Percentiles rank a stretch among this genome's conserved stretches.
phyloP scores from a whole-genome alignment of 768 basidiomycete species.

The Mycena galopus region DNA sequence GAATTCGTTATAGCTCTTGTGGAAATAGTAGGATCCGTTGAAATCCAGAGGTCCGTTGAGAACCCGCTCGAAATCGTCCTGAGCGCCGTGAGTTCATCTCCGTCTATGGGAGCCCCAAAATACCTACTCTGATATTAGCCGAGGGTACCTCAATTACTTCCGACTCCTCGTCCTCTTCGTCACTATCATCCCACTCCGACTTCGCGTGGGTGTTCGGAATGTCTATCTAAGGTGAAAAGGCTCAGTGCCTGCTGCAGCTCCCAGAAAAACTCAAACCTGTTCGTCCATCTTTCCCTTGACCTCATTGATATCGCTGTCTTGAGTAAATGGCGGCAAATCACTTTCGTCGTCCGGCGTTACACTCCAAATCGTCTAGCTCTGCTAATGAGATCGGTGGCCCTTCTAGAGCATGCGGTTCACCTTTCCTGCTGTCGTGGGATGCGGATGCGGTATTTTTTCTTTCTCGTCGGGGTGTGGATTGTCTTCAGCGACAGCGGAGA shows the following conservation, averaged over 20 bases:
- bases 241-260: not conserved
- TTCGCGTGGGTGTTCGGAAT: not conserved
- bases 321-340: not conserved
- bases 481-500: not conserved
- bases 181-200: conserved; percentile 12
- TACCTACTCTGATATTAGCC: conserved; percentile 4
- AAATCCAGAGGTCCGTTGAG: conserved; percentile 12
- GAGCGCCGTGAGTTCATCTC: not conserved
- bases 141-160: not conserved
- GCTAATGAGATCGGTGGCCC: not conserved
- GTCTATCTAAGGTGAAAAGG: not conserved
- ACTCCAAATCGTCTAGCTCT: conserved; percentile 4
- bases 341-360: not conserved
- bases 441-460: not conserved
- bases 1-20: conserved; percentile 15
- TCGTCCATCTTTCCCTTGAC: not conserved
- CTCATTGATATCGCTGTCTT: not conserved
- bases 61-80: conserved; percentile 19
- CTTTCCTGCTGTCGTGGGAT: not conserved
- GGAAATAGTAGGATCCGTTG: conserved; percentile 15
- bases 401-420: not conserved
- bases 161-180: not conserved
- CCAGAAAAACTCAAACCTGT: not conserved
- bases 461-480: not conserved
- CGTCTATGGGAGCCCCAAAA: not conserved